A percentile compares a stretch with the other conserved stretches of the same genome.
phyloP scores from a whole-genome alignment of 2,329 filamentous ascomycete genomes.

The Clathrospora elynae region DNA sequence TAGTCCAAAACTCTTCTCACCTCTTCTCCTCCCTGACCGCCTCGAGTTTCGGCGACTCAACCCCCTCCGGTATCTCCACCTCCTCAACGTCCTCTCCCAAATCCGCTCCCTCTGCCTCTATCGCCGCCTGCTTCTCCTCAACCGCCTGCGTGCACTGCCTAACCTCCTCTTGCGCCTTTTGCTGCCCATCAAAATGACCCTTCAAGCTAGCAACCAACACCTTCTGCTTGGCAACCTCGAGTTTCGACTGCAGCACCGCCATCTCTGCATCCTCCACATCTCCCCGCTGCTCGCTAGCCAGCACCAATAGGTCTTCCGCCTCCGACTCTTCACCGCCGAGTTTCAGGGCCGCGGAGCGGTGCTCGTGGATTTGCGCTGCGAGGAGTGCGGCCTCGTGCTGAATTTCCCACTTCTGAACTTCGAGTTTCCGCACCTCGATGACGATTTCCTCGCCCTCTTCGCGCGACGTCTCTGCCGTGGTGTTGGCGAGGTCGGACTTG shows the following conservation, averaged over 20 bases:
- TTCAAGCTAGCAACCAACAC: constrained; percentile 12
- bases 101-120: constrained; percentile 9
- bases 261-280: constrained; percentile 21
- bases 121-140: constrained; percentile 16
- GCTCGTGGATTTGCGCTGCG: constrained; percentile 32
- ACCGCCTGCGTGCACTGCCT: constrained; percentile 13
- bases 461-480: constrained; percentile 17
- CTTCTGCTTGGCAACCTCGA: constrained; percentile 24
- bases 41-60: background rate
- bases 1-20: constrained; percentile 7
- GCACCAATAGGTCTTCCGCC: constrained; percentile 15
- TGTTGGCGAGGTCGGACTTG: constrained; percentile 21
- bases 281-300: constrained; percentile 22
- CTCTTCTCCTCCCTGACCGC: constrained; percentile 13
- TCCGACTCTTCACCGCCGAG: constrained; percentile 16
- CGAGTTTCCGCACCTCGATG: constrained; percentile 22
- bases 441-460: constrained; percentile 19
- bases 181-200: constrained; percentile 13
- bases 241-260: constrained; percentile 14
- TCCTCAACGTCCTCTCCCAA: constrained; percentile 1
- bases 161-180: constrained; percentile 17
- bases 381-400: constrained; percentile 25
- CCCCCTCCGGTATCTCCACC: background rate
- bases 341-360: constrained; percentile 23
- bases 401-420: constrained; percentile 23